These are phyloP conservation scores for Blastocystis sp. DNA, from an alignment of 352 stramenopile species.

Conservation along the genomic window DNA sequence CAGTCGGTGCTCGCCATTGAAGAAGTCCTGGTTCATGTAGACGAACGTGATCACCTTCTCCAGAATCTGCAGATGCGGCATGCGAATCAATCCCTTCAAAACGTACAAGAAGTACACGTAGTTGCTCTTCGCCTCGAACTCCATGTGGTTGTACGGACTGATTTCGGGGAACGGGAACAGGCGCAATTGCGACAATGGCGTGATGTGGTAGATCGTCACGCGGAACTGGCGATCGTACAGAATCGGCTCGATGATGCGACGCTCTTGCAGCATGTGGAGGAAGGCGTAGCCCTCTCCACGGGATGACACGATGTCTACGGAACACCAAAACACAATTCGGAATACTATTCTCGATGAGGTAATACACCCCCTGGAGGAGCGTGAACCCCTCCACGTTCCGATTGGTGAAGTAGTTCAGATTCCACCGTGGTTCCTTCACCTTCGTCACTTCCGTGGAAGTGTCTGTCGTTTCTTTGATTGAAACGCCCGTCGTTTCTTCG, in stretches of 20 bases:
- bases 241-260: slow-evolving; percentile 42
- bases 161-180: slow-evolving; percentile 49
- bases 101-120: slow-evolving; percentile 59
- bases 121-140: slow-evolving; percentile 44
- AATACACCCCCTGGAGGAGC: slow-evolving; percentile 34
- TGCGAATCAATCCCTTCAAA: slow-evolving; percentile 26
- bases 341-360: slow-evolving; percentile 45
- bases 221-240: slow-evolving; percentile 49
- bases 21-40: slow-evolving; percentile 64
- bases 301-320: slow-evolving; percentile 51
- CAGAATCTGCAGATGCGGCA: slow-evolving; percentile 62
- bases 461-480: neutral
- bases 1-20: slow-evolving; percentile 46
- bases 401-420: slow-evolving; percentile 17
- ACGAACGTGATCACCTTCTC: slow-evolving; percentile 60
- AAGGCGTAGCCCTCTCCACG: slow-evolving; percentile 53
- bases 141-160: slow-evolving; percentile 38
- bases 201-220: slow-evolving; percentile 23
- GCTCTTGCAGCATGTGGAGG: slow-evolving; percentile 13
- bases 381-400: slow-evolving; percentile 34
- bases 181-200: neutral
- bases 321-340: neutral
- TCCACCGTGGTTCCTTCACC: neutral
- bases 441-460: neutral
- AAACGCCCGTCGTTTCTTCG: neutral